Evolutionary conservation across 2,329 filamentous ascomycete species (phyloP).

Genomic region (Chrysoporthe puriensis): DNA sequence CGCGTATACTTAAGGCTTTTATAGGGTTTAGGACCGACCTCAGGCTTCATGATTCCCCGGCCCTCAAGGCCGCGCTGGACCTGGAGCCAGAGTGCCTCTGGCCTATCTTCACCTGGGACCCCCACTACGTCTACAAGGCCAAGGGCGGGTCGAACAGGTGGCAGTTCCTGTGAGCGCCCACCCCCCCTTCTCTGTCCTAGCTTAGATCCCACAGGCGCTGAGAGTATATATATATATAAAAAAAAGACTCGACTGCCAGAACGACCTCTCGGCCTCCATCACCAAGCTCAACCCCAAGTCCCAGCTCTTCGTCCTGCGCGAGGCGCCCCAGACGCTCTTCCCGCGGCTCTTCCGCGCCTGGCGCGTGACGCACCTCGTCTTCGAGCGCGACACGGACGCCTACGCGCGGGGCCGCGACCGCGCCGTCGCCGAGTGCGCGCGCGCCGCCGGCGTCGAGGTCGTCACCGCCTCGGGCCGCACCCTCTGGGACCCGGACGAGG

Average conservation of each 20-base stretch:
- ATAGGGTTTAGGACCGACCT: slow-evolving; percentile 76
- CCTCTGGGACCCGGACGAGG: slow-evolving; percentile 72
- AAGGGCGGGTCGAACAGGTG: slow-evolving; percentile 74
- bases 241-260: slow-evolving; percentile 74
- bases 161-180: slow-evolving; percentile 63
- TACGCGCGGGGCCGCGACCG: slow-evolving; percentile 70
- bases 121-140: slow-evolving; percentile 76
- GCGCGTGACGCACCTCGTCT: slow-evolving; percentile 76
- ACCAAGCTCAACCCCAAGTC: slow-evolving; percentile 71
- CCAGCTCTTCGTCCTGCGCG: slow-evolving; percentile 72
- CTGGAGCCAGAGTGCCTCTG: slow-evolving; percentile 70
- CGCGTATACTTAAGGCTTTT: neutral
- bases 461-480: slow-evolving; percentile 68
- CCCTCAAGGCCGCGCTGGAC: slow-evolving; percentile 71
- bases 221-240: no score
- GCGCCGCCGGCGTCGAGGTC: slow-evolving; percentile 67
- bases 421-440: slow-evolving; percentile 59
- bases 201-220: no score
- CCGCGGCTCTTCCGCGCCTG: slow-evolving; percentile 75
- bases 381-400: slow-evolving; percentile 78
- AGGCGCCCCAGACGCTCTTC: slow-evolving; percentile 71
- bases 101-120: slow-evolving; percentile 81
- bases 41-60: slow-evolving; percentile 76
- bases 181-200: neutral
- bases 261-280: slow-evolving; percentile 69